Evolutionary conservation across 345 rosid genomes (phyloP).

Genomic region (Lumnitzera littorea): DNA sequence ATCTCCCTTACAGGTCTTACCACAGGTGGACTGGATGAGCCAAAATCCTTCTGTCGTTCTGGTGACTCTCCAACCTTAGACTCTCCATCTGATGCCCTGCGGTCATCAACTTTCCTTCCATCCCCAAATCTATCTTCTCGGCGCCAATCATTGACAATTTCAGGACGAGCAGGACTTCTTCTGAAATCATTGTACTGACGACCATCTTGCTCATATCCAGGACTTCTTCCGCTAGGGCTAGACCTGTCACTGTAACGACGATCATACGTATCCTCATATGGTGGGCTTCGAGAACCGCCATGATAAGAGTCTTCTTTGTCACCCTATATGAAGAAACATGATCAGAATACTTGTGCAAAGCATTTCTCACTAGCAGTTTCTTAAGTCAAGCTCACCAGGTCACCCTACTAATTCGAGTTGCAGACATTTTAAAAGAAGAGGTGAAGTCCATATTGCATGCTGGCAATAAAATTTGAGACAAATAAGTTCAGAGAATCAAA

Average conservation of each 20-base stretch:
- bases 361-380: neutral
- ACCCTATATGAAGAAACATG: constrained; percentile 33
- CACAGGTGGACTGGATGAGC: constrained; percentile 66
- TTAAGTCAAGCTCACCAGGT: too few species aligned
- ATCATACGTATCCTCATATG: constrained; percentile 62
- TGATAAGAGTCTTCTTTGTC: constrained; percentile 61
- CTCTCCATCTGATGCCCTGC: constrained; percentile 45
- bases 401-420: too few species aligned
- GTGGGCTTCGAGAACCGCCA: constrained; percentile 86
- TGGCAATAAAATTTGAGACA: too few species aligned
- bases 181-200: constrained; percentile 40
- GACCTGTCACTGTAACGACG: constrained; percentile 64
- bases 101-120: constrained; percentile 50
- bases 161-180: constrained; percentile 73
- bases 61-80: constrained; percentile 60
- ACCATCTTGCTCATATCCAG: constrained; percentile 58
- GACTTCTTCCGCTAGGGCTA: constrained; percentile 82
- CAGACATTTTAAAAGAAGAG: too few species aligned
- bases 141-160: constrained; percentile 81
- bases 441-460: too few species aligned
- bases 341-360: neutral
- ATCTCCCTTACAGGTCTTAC: constrained; percentile 88
- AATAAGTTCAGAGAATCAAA: neutral
- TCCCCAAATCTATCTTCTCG: constrained; percentile 88
- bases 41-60: constrained; percentile 54